Base-by-base conservation (phyloP, 148 eudicot genomes). In the Selenicereus undatus region DNA sequence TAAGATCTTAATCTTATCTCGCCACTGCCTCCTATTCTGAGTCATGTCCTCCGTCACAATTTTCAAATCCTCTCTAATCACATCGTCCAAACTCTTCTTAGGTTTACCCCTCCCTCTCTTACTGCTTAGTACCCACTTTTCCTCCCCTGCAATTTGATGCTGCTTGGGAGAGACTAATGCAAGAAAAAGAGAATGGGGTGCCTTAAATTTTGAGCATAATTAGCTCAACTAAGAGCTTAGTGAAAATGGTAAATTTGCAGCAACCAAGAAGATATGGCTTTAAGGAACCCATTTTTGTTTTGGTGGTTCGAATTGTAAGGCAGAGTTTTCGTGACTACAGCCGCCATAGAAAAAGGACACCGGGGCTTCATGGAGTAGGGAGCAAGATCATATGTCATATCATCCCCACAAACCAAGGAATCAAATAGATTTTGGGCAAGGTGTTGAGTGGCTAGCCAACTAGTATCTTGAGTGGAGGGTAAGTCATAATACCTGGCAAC, bases 361-460 rank as follows among this genome's bases (percentile, higher is more conserved):
- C n/a, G 26, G 60, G 36, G 3, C 0, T 39, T 45, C 58, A 73
- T 35, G 66, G 12, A 62, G 70, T 20, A 64, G 27, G 43, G 72
- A 78, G 26, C 27, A 36, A 20, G 42, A 73, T 60, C 62, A 62
- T 11, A 82, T 56, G 52, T 5, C 52, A 48, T 48, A 48, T 48
- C 10, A 48, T 58, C 76, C 81, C 84, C 84, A 77, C 48, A 71
- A 62, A 43, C 73, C 26, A 82, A 77, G 81, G 81, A 72, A 76
- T 17, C 30, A 7, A 21, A n/a, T 8, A 8, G 20, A 27, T n/a
- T 82, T 52, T 11, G 74, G 84, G 58, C n/a, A 76, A 54, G 14
- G 11, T 76, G 69, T 76, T 48, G 42, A 22, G 29, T 70, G 81
- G 74, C 36, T 52, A 78, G 20, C 60, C 73, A 78, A 78, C 58